Conservation (phyloP, 1,284 basidiomycete species). For the Anthracocystis setariae region DNA sequence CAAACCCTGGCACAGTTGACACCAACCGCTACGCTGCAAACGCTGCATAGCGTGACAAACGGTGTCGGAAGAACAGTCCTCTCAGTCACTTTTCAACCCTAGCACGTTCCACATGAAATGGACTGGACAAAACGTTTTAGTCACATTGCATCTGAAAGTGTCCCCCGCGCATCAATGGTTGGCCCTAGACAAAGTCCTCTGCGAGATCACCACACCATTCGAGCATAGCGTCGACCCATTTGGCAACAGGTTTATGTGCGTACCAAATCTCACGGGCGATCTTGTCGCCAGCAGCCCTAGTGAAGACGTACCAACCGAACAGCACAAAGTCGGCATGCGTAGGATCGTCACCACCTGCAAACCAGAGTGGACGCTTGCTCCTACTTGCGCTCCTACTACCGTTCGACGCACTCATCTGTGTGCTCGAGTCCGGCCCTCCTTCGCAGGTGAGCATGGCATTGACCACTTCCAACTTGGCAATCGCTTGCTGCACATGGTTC, state of each 20-base stretch:
- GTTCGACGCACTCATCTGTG: background rate
- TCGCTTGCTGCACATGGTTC: slow-evolving; percentile 24
- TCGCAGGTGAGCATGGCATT: slow-evolving; percentile 41
- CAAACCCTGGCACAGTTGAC: slow-evolving; percentile 68
- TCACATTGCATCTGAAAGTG: too few relatives aligned
- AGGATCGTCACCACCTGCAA: slow-evolving; percentile 48
- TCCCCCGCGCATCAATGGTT: too few relatives aligned
- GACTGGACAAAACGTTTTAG: too few relatives aligned
- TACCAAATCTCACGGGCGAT: slow-evolving; percentile 47
- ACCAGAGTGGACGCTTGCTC: slow-evolving; percentile 23
- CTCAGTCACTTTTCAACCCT: slow-evolving; percentile 44
- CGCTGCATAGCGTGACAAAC: slow-evolving; percentile 30
- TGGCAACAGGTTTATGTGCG: slow-evolving; percentile 29
- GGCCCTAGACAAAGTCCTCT: slow-evolving; percentile 45
- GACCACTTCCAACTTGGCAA: slow-evolving; percentile 37
- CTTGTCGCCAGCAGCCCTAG: slow-evolving; percentile 33
- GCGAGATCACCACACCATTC: slow-evolving; percentile 47
- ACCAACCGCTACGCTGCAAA: slow-evolving; percentile 7
- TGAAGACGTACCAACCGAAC: slow-evolving; percentile 54
- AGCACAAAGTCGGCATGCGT: slow-evolving; percentile 58
- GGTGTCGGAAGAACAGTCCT: slow-evolving; percentile 56
- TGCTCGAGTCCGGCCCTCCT: slow-evolving; percentile 14
- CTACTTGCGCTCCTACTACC: slow-evolving; percentile 12
- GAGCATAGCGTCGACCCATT: slow-evolving; percentile 51
- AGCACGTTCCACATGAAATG: too few relatives aligned